These are phyloP conservation scores for Plasmodium gonderi DNA, from an alignment of 169 alveolate genomes.

Conservation along the genomic window DNA sequence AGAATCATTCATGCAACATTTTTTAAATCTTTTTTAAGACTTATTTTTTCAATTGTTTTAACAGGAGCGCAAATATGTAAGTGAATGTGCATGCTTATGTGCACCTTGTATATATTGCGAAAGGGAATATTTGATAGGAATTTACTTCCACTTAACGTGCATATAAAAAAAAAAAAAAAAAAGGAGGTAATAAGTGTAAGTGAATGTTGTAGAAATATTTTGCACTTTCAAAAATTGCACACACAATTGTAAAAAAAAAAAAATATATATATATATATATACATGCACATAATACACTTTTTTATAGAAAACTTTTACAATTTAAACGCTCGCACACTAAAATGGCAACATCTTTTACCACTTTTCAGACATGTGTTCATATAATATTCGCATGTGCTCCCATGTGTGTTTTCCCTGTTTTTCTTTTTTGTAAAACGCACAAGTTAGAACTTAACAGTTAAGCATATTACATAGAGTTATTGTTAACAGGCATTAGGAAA, in stretches of 20 bases:
- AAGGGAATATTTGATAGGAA: not conserved
- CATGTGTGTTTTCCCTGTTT: not conserved
- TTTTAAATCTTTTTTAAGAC: not conserved
- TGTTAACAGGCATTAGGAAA: constrained; percentile 10
- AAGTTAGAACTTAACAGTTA: not conserved
- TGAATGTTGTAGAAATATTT: constrained; percentile 75
- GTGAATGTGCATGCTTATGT: not conserved
- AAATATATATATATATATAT: not conserved
- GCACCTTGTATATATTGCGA: not conserved
- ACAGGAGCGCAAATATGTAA: not conserved
- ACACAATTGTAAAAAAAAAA: constrained; percentile 17
- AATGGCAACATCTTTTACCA: not conserved
- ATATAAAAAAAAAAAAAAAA: constrained; percentile 34
- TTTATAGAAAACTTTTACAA: not conserved
- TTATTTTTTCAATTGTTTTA: not conserved
- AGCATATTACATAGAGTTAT: not conserved
- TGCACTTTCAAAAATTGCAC: constrained; percentile 22
- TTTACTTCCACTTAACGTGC: not conserved
- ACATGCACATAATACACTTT: not conserved
- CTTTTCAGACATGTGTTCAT: not conserved
- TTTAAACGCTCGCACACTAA: not conserved
- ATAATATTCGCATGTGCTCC: not conserved
- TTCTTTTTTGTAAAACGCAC: constrained; percentile 1
- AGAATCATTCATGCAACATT: not conserved
- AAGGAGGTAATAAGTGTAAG: not conserved